A percentile compares a stretch with the other conserved stretches of the same genome.
phyloP scores from a whole-genome alignment of 2,329 filamentous ascomycete species.

The Curvularia sp. region DNA sequence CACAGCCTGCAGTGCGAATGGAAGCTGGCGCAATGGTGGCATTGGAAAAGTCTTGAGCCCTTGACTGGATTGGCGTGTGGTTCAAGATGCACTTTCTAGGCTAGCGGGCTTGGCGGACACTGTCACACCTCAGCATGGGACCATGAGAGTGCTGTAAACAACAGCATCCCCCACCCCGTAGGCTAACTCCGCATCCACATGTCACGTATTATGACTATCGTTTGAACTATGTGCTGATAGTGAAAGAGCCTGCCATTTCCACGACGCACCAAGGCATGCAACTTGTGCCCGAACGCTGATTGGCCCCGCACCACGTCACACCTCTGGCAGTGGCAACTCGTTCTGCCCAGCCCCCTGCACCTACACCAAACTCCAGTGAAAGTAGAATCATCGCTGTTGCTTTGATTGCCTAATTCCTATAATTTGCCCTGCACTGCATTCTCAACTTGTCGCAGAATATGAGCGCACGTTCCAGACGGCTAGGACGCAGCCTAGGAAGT shows the following conservation, averaged over 20 bases:
- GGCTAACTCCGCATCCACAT: conserved; percentile 3
- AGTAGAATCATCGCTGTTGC: conserved; percentile 1
- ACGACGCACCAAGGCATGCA: conserved; percentile 6
- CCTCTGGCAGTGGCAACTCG: conserved; percentile 31
- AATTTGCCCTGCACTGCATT: neutral
- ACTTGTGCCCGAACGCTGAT: conserved; percentile 28
- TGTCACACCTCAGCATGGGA: conserved; percentile 4
- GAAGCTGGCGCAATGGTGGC: conserved; percentile 40
- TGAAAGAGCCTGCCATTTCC: conserved; percentile 7
- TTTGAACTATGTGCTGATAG: neutral
- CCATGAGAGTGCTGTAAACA: conserved; percentile 15
- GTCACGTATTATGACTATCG: conserved; percentile 3
- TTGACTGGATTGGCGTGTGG: conserved; percentile 18
- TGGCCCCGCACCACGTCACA: conserved; percentile 41
- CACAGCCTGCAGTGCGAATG: conserved; percentile 21
- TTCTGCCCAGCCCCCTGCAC: conserved; percentile 32
- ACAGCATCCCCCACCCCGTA: conserved; percentile 3
- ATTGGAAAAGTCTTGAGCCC: conserved; percentile 38
- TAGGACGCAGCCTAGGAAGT: conserved; percentile 40
- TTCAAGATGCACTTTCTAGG: conserved; percentile 30
- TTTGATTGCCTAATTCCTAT: neutral
- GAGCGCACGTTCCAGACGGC: conserved; percentile 27
- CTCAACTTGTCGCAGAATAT: conserved; percentile 17
- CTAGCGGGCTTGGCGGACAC: conserved; percentile 36
- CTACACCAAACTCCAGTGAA: conserved; percentile 7